Conservation (phyloP, 2,329 filamentous ascomycete genomes). For the Trichoderma sp. region DNA sequence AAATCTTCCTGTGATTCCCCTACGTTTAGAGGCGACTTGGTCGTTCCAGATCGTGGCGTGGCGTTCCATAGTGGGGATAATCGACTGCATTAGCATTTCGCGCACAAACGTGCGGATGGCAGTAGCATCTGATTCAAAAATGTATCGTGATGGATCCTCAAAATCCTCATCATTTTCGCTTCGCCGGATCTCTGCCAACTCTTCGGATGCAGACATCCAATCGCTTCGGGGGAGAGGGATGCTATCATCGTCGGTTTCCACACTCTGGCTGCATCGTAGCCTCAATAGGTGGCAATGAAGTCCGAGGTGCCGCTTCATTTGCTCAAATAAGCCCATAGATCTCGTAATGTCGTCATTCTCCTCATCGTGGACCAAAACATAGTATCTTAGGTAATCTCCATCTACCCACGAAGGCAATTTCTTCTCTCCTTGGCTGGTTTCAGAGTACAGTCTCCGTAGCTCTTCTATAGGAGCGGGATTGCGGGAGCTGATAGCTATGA, state of each 20-base stretch:
- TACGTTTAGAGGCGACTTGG: constrained; percentile 85
- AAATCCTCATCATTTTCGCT: constrained; percentile 69
- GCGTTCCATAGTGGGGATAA: constrained; percentile 95
- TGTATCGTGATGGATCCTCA: constrained; percentile 71
- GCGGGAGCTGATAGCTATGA: constrained; percentile 92
- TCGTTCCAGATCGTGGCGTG: constrained; percentile 93
- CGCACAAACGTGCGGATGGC: constrained; percentile 87
- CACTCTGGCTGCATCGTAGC: constrained; percentile 79
- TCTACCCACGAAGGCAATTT: constrained; percentile 83
- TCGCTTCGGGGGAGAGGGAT: constrained; percentile 77
- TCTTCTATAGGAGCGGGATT: constrained; percentile 84
- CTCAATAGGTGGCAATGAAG: constrained; percentile 91
- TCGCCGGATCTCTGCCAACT: constrained; percentile 71
- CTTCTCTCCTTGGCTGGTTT: constrained; percentile 76
- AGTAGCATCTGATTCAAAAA: constrained; percentile 90
- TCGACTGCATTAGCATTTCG: constrained; percentile 92
- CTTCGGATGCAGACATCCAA: constrained; percentile 87
- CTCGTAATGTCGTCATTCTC: constrained; percentile 90
- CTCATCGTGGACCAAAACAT: constrained; percentile 94
- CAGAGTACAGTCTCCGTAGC: constrained; percentile 77
- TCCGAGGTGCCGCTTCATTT: constrained; percentile 99
- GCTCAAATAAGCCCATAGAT: constrained; percentile 88
- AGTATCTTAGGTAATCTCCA: constrained; percentile 90
- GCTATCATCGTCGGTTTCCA: constrained; percentile 89
- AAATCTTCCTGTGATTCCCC: constrained; percentile 89